Evolutionary conservation across 2,329 filamentous ascomycete species (phyloP), one percentile per base, ranked within the genome.

Genomic region (Bipolaris cookei): DNA sequence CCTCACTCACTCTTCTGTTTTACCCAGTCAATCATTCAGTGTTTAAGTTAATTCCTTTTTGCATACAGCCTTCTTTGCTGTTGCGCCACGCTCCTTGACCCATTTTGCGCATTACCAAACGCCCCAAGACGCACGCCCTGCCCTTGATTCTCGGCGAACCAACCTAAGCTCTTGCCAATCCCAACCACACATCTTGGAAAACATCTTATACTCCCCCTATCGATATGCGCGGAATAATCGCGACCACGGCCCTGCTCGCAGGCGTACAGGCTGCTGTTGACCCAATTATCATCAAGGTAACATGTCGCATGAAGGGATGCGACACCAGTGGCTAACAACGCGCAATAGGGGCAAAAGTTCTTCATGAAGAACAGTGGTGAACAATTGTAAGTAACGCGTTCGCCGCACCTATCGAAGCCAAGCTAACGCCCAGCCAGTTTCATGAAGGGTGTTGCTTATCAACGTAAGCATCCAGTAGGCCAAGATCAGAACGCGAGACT

Each of bases 361-460:
- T 97, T 96, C 84, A 93, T 90, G 83, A 84, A 90, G 78, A 90
- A 88, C 77, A 90, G 89, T 77, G 88, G 88, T 69, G 89, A 87
- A 21, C 85, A 91, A 80, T 91, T 90, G 60, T 70, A 63, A 58
- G 69, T 43, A 54, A 14, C 43, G 11, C 37, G 39, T 28, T 10
- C 18, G 13, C 52, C 13, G 28, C 44, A 14, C 16, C 43, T n/a
- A 51, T 16, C 6, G 14, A 13, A 47, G 28, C 60, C 43, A 56
- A 25, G 46, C 63, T 68, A 67, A 68, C 64, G 56, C 44, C n/a
- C 30, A 13, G 32, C 16, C 44, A 85, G 83, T 80, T 96, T 88
- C 83, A 91, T 98, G 78, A 91, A 90, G 78, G 95, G 95, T 81
- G 84, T 99, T 68, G 95, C 95, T 66, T 99, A 99, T 81, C 95